Evolutionary conservation across 2,329 filamentous ascomycete species (phyloP).

Genomic region (Fusarium haematococcum): DNA sequence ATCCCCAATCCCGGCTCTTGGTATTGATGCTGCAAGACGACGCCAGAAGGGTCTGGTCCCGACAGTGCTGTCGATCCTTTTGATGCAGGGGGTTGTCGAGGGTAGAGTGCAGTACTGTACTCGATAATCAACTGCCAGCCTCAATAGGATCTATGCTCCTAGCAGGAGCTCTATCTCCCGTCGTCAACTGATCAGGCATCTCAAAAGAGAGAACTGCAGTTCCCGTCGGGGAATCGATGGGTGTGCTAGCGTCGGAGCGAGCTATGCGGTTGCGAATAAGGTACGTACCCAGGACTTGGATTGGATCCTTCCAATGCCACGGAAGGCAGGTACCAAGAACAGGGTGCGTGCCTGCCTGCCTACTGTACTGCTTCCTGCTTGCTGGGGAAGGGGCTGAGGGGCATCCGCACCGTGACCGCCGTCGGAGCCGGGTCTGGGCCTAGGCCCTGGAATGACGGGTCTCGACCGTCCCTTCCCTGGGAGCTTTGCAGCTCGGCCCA

Average conservation of each 20-base stretch:
- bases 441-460: slow-evolving; percentile 11
- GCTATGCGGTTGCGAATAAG: not conserved
- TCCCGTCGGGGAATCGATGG: not conserved
- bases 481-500: slow-evolving; percentile 5
- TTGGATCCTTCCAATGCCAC: slow-evolving; percentile 13
- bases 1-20: slow-evolving; percentile 12
- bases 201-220: not conserved
- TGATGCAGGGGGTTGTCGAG: slow-evolving; percentile 1
- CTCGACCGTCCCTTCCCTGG: slow-evolving; percentile 10
- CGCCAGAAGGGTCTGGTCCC: slow-evolving; percentile 17
- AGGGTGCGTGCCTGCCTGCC: not conserved
- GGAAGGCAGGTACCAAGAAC: slow-evolving; percentile 33
- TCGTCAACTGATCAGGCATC: not conserved
- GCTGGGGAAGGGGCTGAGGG: slow-evolving; percentile 1
- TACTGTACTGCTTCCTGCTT: not conserved
- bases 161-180: not conserved
- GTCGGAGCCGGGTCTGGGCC: slow-evolving; percentile 16
- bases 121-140: not conserved
- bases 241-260: not conserved
- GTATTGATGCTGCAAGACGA: slow-evolving; percentile 6
- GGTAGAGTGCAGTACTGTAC: not conserved
- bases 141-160: not conserved
- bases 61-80: slow-evolving; percentile 24
- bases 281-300: slow-evolving; percentile 12
- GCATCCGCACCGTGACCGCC: slow-evolving; percentile 6